Evolutionary conservation across 495 filamentous ascomycete species (phyloP).

Genomic region (Halenospora varia): DNA sequence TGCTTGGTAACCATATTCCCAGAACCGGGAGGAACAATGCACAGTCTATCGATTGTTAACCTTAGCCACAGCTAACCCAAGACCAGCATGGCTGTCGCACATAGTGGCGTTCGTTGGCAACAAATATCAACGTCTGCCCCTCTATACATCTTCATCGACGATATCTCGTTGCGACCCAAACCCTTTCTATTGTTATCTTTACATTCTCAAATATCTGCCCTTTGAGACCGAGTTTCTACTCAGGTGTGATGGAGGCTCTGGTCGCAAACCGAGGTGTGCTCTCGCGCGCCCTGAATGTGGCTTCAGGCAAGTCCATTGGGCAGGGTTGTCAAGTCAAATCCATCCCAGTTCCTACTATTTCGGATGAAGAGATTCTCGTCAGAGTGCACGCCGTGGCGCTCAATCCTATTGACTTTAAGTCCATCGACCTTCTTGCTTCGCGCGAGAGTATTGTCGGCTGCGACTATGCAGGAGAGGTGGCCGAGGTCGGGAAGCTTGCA

Average conservation of each 20-base stretch:
- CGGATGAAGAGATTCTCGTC: slow-evolving; percentile 34
- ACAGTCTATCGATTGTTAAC: too few relatives aligned
- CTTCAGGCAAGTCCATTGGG: slow-evolving; percentile 6
- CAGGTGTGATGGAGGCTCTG: slow-evolving; percentile 8
- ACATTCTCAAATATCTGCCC: background rate
- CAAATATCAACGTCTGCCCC: too few relatives aligned
- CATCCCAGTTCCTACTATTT: slow-evolving; percentile 11
- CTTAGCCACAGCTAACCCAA: too few relatives aligned
- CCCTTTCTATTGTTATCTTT: too few relatives aligned
- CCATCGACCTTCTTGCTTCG: slow-evolving; percentile 25
- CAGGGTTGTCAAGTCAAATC: slow-evolving; percentile 1
- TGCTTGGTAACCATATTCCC: too few relatives aligned
- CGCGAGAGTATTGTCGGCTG: slow-evolving; percentile 34
- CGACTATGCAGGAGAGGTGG: slow-evolving; percentile 40
- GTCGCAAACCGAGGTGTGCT: slow-evolving; percentile 7
- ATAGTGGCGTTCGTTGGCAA: too few relatives aligned
- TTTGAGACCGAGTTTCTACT: background rate
- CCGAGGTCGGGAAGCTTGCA: slow-evolving; percentile 37
- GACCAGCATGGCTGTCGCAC: too few relatives aligned
- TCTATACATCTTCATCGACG: too few relatives aligned
- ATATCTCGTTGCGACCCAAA: too few relatives aligned
- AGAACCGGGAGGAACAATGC: too few relatives aligned
- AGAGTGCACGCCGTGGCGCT: slow-evolving; percentile 40
- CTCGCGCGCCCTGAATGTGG: background rate
- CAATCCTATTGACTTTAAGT: slow-evolving; percentile 40